Evolutionary conservation across 352 stramenopile species (phyloP).

Genomic region (Ophiocytium majus): DNA sequence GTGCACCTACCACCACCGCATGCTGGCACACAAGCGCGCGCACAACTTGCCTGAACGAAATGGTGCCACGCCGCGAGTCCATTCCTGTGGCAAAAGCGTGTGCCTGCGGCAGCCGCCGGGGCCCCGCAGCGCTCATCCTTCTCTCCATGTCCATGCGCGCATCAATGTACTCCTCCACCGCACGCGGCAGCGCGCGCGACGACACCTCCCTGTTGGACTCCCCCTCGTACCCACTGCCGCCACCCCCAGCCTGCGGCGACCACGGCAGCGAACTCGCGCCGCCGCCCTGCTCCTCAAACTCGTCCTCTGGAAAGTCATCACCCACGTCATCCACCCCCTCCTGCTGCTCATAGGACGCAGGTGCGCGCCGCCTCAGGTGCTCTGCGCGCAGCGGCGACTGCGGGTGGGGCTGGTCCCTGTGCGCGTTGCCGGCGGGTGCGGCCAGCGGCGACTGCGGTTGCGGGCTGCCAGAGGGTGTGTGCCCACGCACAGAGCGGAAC

Average conservation of each 20-base stretch:
- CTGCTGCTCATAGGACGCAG: not conserved
- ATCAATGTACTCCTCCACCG: slow-evolving; percentile 46
- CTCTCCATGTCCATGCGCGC: slow-evolving; percentile 35
- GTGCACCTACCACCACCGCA: no score
- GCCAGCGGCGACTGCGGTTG: no score
- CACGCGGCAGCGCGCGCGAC: slow-evolving; percentile 16
- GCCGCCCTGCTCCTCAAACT: not conserved
- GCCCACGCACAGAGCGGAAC: not conserved
- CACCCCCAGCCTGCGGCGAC: not conserved
- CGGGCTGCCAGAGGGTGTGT: not conserved
- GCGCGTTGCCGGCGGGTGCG: no score
- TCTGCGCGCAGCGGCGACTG: not conserved
- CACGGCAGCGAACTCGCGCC: not conserved
- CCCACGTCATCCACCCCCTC: not conserved
- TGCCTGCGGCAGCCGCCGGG: slow-evolving; percentile 31
- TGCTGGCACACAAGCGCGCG: slow-evolving; percentile 15
- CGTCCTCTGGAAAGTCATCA: not conserved
- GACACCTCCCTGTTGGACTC: not conserved
- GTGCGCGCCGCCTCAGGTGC: not conserved
- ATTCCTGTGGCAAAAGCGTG: not conserved
- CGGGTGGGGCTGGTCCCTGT: not conserved
- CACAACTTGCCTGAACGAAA: not conserved
- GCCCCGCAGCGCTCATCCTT: slow-evolving; percentile 38
- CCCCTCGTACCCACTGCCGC: not conserved
- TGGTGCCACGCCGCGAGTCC: not conserved